Evolutionary conservation across 805 yeast genomes (phyloP), one percentile per base, ranked within the genome.

Genomic region (Ogataea parapolymorpha): DNA sequence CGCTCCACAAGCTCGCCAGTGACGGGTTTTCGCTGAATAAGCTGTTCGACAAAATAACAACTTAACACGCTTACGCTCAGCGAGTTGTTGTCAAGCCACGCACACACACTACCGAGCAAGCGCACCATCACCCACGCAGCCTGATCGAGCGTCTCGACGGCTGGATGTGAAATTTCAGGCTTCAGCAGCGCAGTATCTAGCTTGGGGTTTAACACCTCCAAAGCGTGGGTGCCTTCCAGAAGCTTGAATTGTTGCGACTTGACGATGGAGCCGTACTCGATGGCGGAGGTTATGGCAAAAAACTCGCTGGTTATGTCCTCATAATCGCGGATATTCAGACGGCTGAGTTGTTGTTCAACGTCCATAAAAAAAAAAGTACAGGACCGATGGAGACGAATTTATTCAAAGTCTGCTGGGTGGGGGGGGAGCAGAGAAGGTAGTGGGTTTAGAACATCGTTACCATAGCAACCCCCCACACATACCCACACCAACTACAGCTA

Each of bases 151-250:
- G 65, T 10, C 67, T 56, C 3, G 66, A 49, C 25, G 62, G 65
- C 5, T 2, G 66, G 54, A 49, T 76, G 77, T 52, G 77, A 81
- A 0, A 54, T 44, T 5, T 68, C 44, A 26, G 78, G 59, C 22
- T 62, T 54, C n/a, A 85, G 71, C 39, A 85, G 53, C 2, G 91
- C 88, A 0, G 96, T 79, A 58, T 91, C 99, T 52, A 91, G 69
- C 47, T 75, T 77, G 9, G 71, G 67, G 56, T 87, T 87, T 42
- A 79, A 71, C 11, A 82, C 73, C 59, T 90, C 98, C 45, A 88
- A 66, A 0, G 98, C 95, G 50, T 90, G 81, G 1, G 96, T 85
- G 0, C 96, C 95, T 51, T 87, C 88, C 46, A 83, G 68, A 33
- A 91, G 69, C 40, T 79, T 76, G 63, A 88, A 87, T 20, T 64